Evolutionary conservation across 179 eudicot species (phyloP).

Genomic region (Vitellaria paradoxa): DNA sequence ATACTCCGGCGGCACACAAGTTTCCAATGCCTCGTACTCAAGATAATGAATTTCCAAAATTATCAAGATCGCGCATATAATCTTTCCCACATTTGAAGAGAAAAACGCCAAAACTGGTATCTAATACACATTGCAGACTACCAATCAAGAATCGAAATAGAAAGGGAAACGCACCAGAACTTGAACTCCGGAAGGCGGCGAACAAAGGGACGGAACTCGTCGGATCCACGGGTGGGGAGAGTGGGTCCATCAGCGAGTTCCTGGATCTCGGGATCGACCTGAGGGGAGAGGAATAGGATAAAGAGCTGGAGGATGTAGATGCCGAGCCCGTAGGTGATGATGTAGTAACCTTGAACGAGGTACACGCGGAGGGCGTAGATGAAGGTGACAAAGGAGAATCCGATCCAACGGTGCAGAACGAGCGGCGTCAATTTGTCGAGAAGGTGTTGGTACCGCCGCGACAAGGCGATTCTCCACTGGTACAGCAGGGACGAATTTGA

Average conservation of each 20-base stretch:
- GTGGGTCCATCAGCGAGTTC: slow-evolving; percentile 56
- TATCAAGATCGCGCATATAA: background rate
- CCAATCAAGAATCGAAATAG: background rate
- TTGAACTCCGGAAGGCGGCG: slow-evolving; percentile 55
- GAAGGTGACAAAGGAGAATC: slow-evolving; percentile 26
- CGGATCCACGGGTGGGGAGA: slow-evolving; percentile 70
- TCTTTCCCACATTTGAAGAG: background rate
- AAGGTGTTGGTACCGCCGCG: slow-evolving; percentile 48
- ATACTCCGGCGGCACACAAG: too few species aligned
- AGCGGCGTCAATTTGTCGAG: slow-evolving; percentile 61
- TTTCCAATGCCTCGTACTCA: background rate
- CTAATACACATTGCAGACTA: background rate
- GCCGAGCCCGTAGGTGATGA: slow-evolving; percentile 67
- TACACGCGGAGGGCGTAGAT: slow-evolving; percentile 51
- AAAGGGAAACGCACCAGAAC: slow-evolving; percentile 52
- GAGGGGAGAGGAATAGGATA: slow-evolving; percentile 76
- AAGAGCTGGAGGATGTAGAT: slow-evolving; percentile 58
- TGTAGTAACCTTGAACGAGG: slow-evolving; percentile 51
- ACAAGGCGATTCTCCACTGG: slow-evolving; percentile 28
- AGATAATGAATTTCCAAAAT: background rate
- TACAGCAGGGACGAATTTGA: slow-evolving; percentile 25
- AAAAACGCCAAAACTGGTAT: background rate
- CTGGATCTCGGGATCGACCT: slow-evolving; percentile 70
- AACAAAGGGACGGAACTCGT: slow-evolving; percentile 88
- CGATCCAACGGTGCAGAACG: slow-evolving; percentile 59